phyloP scores from a whole-genome alignment of 2,329 filamentous ascomycete genomes.

The Massarina eburnea region DNA sequence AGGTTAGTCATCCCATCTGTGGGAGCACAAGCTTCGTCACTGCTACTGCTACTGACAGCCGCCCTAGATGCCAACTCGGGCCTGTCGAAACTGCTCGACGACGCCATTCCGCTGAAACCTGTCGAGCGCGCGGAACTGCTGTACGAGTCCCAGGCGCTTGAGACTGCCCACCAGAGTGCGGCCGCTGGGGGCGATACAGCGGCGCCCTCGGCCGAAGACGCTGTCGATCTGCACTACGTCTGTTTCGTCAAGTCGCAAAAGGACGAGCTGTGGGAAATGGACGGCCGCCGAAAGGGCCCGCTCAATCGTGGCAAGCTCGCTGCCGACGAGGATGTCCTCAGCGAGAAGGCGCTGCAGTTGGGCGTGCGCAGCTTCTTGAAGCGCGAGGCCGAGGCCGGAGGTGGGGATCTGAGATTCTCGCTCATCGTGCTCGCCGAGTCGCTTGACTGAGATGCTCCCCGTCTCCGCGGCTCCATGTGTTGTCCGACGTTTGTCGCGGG shows the following conservation, averaged over 20 bases:
- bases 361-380: constrained; percentile 66
- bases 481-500: neutral
- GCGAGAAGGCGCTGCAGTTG: constrained; percentile 71
- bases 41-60: constrained; percentile 13
- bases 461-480: neutral
- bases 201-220: constrained; percentile 75
- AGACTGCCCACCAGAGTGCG: constrained; percentile 75
- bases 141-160: constrained; percentile 74
- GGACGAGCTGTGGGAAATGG: constrained; percentile 75
- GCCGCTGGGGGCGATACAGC: constrained; percentile 76
- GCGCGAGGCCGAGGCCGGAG: constrained; percentile 56
- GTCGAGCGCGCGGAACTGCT: constrained; percentile 69
- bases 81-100: constrained; percentile 65
- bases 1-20: constrained; percentile 17
- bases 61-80: constrained; percentile 52
- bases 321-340: constrained; percentile 55
- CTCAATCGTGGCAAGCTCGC: constrained; percentile 59
- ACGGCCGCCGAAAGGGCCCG: constrained; percentile 73
- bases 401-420: constrained; percentile 65
- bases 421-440: constrained; percentile 62
- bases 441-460: constrained; percentile 45
- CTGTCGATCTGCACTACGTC: constrained; percentile 93
- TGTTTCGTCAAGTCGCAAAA: constrained; percentile 81
- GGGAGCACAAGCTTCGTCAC: neutral
- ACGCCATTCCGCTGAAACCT: constrained; percentile 71